Conservation (phyloP, 352 stramenopile genomes). For the Lagenidium sp. region DNA sequence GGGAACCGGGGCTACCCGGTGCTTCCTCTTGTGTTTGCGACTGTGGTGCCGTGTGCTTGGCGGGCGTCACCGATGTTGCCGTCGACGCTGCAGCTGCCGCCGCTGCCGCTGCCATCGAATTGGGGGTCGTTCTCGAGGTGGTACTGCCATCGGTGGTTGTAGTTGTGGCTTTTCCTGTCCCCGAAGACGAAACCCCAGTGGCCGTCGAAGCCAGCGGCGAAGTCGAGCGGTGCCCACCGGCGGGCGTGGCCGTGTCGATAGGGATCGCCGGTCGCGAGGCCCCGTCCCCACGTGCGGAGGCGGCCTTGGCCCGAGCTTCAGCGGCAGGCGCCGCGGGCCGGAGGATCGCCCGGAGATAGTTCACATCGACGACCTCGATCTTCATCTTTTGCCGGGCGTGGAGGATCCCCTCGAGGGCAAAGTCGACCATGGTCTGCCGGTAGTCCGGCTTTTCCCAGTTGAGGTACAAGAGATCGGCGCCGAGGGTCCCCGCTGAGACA, state of each 20-base stretch:
- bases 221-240: background rate
- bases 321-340: background rate
- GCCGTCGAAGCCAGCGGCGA: background rate
- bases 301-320: too few relatives aligned
- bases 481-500: slow-evolving; percentile 19
- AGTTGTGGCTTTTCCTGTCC: too few relatives aligned
- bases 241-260: slow-evolving; percentile 7
- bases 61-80: too few relatives aligned
- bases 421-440: slow-evolving; percentile 46
- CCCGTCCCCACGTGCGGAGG: too few relatives aligned
- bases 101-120: slow-evolving; percentile 15
- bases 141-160: too few relatives aligned
- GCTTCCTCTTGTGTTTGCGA: too few relatives aligned
- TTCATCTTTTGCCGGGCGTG: slow-evolving; percentile 59
- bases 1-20: too few relatives aligned
- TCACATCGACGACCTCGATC: slow-evolving; percentile 48
- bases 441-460: slow-evolving; percentile 68
- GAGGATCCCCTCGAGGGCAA: slow-evolving; percentile 53
- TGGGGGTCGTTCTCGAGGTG: background rate
- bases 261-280: background rate
- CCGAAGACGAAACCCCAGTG: too few relatives aligned
- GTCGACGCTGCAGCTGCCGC: slow-evolving; percentile 39
- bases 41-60: too few relatives aligned
- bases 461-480: slow-evolving; percentile 24
- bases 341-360: slow-evolving; percentile 16